Evolutionary conservation across 2,329 filamentous ascomycete genomes (phyloP), one percentile per base, ranked within the genome.

Genomic region (Cadophora sp.): DNA sequence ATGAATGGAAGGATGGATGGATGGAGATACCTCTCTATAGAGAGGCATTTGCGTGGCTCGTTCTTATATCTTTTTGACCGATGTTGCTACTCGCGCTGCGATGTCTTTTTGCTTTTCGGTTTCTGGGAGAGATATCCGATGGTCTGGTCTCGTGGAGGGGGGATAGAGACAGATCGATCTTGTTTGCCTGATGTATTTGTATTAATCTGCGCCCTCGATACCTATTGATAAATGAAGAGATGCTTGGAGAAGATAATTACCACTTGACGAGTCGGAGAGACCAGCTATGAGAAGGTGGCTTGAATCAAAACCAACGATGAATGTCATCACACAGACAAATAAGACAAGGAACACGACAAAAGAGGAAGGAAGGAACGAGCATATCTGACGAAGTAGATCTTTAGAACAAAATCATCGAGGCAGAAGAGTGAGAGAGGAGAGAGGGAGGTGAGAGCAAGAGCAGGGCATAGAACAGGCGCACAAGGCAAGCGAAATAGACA

Each of bases 111-210:
- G 8, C n/a, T 43, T 29, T 46, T 16, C 56, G 46, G 26, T 65
- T 56, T 22, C 24, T 53, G 34, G 26, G 27, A 55, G 64, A 72
- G 70, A 72, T 72, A 72, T 73, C 67, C 69, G 68, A 69, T 70
- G 67, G 56, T 68, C 59, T 67, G 24, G 50, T 68, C 56, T 53
- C 53, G 56, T 9, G 22, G 50, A 9, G 16, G 55, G 8, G 22
- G n/a, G 1, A 7, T 5, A 50, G 22, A 51, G 64, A 66, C 48
- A 62, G 66, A 67, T 59, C 37, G n/a, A 68, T 68, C 43, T 48
- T 48, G 43, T 48, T 48, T 48, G 55, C 62, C 63, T 68, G 51
- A 63, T 73, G 69, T 73, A 73, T 50, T 71, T 70, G 65, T 73
- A 73, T 68, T 68, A 68, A 62, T 60, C 16, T 37, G 31, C 50